These are phyloP conservation scores for Eragrostis tef DNA, from an alignment of 202 grass and related monocot species.

Conservation along the genomic window DNA sequence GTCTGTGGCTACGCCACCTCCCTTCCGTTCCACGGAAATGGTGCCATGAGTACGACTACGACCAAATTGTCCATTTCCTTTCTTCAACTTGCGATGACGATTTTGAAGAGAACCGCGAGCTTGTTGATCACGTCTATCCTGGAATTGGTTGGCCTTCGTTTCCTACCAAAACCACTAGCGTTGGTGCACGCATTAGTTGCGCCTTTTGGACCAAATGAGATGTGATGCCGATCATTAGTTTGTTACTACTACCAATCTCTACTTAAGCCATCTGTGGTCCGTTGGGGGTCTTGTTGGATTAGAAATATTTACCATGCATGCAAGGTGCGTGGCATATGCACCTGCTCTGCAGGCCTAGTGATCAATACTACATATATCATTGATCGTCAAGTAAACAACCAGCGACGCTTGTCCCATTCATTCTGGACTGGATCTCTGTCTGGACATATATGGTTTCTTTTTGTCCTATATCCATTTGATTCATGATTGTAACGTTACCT, in stretches of 20 bases:
- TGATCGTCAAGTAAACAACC: too few species aligned
- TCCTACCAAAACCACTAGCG: background rate
- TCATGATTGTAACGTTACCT: too few species aligned
- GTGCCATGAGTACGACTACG: background rate
- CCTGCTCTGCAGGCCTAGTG: background rate
- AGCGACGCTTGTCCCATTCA: too few species aligned
- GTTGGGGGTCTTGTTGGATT: too few species aligned
- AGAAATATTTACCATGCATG: too few species aligned
- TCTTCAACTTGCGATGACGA: background rate
- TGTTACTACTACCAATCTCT: too few species aligned
- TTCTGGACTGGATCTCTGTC: too few species aligned
- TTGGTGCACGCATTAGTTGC: background rate
- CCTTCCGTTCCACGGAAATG: background rate
- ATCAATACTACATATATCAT: too few species aligned
- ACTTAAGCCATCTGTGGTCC: too few species aligned
- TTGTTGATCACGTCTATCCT: background rate
- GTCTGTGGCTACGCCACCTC: background rate
- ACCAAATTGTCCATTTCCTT: background rate
- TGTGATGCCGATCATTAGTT: too few species aligned
- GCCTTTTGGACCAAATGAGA: too few species aligned
- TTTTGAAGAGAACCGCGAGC: background rate
- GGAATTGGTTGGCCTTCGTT: constrained; percentile 4
- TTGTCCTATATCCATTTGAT: background rate
- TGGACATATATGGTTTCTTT: background rate
- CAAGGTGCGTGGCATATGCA: too few species aligned